Percentiles rank a stretch among this genome's conserved stretches.
Evolutionary conservation across 768 basidiomycete genomes (phyloP).

Genomic region (Lenzites betulinus): DNA sequence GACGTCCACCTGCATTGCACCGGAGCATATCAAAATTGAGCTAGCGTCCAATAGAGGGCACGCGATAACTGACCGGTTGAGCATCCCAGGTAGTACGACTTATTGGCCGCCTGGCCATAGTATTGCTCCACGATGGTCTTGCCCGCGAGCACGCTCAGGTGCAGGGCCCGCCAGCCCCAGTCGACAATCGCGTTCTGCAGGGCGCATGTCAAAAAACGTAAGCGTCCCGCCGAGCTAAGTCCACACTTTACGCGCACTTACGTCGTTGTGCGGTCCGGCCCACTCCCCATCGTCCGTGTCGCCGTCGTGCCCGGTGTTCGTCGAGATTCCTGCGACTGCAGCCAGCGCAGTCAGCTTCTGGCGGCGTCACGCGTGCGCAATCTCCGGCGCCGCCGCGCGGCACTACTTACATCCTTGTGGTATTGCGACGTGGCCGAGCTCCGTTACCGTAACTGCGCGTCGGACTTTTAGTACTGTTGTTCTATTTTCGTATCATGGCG

Average conservation of each 20-base stretch:
- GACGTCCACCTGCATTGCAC: constrained; percentile 27
- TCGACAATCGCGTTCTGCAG: constrained; percentile 33
- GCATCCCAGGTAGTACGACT: constrained; percentile 35
- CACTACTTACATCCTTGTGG: constrained; percentile 29
- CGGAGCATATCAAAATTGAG: neutral
- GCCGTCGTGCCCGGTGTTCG: constrained; percentile 27
- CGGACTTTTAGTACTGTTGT: neutral
- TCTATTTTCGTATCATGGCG: neutral
- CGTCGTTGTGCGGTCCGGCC: constrained; percentile 29
- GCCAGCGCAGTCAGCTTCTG: neutral
- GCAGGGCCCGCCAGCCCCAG: constrained; percentile 32
- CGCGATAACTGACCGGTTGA: constrained; percentile 25
- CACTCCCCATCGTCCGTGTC: constrained; percentile 18
- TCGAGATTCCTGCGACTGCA: constrained; percentile 30
- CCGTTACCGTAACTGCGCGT: constrained; percentile 24
- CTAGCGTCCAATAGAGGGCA: neutral
- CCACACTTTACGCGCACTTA: constrained; percentile 5
- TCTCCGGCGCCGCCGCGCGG: neutral
- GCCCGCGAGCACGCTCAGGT: constrained; percentile 29
- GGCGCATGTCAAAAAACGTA: neutral
- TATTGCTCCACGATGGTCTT: constrained; percentile 33
- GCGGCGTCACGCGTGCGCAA: neutral
- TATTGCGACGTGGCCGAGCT: constrained; percentile 26
- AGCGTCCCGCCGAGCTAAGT: neutral
- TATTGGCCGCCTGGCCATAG: constrained; percentile 25